Percentiles rank a stretch among this genome's conserved stretches.
These are phyloP conservation scores for Dendrostoma leiphaemia DNA, from an alignment of 2,329 filamentous ascomycete genomes.

Conservation along the genomic window DNA sequence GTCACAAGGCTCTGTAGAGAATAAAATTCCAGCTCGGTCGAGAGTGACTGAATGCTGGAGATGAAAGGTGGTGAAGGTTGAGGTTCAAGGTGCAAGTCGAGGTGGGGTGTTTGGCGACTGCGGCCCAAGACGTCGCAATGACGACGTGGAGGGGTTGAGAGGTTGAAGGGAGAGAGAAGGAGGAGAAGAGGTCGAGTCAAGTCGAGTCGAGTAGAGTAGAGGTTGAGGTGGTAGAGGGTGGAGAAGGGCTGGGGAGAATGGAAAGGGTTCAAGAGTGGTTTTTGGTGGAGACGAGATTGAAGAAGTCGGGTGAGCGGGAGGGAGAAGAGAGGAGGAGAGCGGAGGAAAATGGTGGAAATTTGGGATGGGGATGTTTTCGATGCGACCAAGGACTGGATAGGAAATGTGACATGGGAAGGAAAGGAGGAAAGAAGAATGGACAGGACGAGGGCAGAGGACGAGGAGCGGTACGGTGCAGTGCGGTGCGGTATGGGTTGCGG, in stretches of 20 bases:
- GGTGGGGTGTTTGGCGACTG: neutral
- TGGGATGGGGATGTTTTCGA: slow-evolving; percentile 17
- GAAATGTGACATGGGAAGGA: slow-evolving; percentile 3
- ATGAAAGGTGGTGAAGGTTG: neutral
- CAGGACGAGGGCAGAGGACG: neutral
- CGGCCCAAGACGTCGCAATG: too few relatives aligned
- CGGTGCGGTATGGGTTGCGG: neutral
- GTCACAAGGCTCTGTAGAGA: neutral
- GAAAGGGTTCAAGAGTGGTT: slow-evolving; percentile 5
- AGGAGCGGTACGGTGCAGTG: neutral
- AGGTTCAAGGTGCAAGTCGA: neutral
- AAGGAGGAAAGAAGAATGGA: slow-evolving; percentile 19
- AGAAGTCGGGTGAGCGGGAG: slow-evolving; percentile 12
- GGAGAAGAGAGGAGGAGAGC: slow-evolving; percentile 20
- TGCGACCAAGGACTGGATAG: neutral
- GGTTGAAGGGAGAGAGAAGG: neutral
- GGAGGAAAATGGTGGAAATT: slow-evolving; percentile 18
- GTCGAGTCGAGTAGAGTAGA: slow-evolving; percentile 13
- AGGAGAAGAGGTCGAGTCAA: slow-evolving; percentile 9
- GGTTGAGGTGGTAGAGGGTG: slow-evolving; percentile 18
- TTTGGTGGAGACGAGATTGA: slow-evolving; percentile 9
- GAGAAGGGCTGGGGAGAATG: neutral
- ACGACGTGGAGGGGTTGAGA: neutral
- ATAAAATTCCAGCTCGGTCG: neutral
- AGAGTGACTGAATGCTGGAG: too few relatives aligned